A percentile compares a stretch with the other conserved stretches of the same genome.
Evolutionary conservation across 805 yeast species (phyloP).

Genomic region (Alloascoidea africana): DNA sequence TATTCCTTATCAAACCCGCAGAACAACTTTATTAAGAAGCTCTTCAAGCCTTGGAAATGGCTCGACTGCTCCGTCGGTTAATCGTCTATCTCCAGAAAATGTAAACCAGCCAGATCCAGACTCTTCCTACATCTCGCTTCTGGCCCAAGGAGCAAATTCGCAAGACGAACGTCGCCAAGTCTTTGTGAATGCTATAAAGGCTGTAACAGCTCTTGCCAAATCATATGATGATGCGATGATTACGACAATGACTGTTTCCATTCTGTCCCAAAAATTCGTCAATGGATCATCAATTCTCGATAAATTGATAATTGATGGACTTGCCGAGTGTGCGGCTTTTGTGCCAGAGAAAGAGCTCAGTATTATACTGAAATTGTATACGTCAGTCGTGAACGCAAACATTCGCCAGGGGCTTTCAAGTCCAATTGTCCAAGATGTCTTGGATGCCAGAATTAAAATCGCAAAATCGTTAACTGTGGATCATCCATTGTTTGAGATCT

Average conservation of each 20-base stretch:
- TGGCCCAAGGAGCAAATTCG: background rate
- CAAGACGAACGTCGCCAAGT: constrained; percentile 14
- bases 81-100: constrained; percentile 2
- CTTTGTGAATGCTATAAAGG: constrained; percentile 52
- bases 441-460: constrained; percentile 32
- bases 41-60: constrained; percentile 1
- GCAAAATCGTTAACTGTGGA: constrained; percentile 15
- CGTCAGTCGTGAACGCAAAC: constrained; percentile 10
- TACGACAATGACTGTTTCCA: constrained; percentile 62
- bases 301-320: constrained; percentile 38
- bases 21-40: constrained; percentile 1
- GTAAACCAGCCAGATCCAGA: background rate
- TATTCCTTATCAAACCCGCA: constrained; percentile 3
- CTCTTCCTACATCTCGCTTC: constrained; percentile 3
- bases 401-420: background rate
- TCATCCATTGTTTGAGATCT: constrained; percentile 35
- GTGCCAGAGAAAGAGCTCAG: constrained; percentile 55
- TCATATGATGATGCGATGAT: constrained; percentile 58
- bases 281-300: constrained; percentile 34
- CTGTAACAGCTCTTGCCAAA: constrained; percentile 51
- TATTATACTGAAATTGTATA: constrained; percentile 42
- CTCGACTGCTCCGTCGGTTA: background rate
- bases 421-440: constrained; percentile 22
- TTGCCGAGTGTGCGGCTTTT: constrained; percentile 44
- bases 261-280: constrained; percentile 62